Base-by-base conservation (phyloP, 208 protist species). In the Wallacemonas sp. region DNA sequence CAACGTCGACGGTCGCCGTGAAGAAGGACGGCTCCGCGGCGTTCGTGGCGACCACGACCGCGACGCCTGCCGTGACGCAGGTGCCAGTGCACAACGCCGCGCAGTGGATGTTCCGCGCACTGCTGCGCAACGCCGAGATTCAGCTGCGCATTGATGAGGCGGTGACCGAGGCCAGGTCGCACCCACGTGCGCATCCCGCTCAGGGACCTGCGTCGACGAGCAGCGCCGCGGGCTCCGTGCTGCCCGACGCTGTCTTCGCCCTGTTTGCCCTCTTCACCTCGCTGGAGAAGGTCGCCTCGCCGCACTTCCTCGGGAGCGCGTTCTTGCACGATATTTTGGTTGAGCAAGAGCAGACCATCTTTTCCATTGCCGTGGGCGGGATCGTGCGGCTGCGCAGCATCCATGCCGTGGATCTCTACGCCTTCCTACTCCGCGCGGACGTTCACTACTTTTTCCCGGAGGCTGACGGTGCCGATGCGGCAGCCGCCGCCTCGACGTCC, bases 51-150 rank as follows among this genome's bases (percentile, higher is more conserved):
- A 4, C 2, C 2, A 19, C 36, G 55, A 29, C 3, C 30, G 2
- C n/a, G 61, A 24, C 57, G 9, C 43, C 39, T 5, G 60, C 61
- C 12, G 60, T 65, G 1, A 47, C 38, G 54, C 30, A 38, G 21
- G 9, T 54, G 12, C 54, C 54, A 14, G 47, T 26, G 39, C n/a
- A 39, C 16, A 74, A 72, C 57, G 70, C 61, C 6, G 73, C 76
- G 9, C 60, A 70, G 49, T 94, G 88, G 88, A 61, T 94, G 61
- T 48, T 90, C 58, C 36, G 57, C n/a, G 63, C 79, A 30, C 65
- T 91, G 38, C 57, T 90, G 56, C 74, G 75, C 23, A 94, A 94
- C 39, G 72, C 73, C 2, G 66, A 43, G 26, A 63, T 71, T 27
- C 85, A 90, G 56, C 48, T 89, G 0, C 70, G 75, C 26, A 65